Base-by-base conservation (phyloP, 176 grass and related monocot species). In the Oryza meridionalis region DNA sequence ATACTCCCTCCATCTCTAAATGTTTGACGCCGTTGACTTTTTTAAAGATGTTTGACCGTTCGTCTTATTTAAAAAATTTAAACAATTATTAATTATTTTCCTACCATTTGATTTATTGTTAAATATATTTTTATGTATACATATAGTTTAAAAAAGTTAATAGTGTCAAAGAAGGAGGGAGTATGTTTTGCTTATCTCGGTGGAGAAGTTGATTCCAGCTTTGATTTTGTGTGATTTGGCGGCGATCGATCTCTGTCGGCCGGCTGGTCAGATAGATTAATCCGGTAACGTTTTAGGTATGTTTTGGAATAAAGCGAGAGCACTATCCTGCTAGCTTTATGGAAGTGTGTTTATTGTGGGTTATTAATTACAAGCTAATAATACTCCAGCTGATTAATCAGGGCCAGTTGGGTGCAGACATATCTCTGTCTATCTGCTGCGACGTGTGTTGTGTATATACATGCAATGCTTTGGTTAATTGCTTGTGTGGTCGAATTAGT, bases 111-210 rank as follows among this genome's bases (percentile, higher is more conserved):
- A n/a, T n/a, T n/a, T n/a, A n/a, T n/a, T n/a, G n/a, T n/a, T n/a
- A n/a, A n/a, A n/a, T n/a, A n/a, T n/a, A n/a, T n/a, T n/a, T n/a
- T n/a, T n/a, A n/a, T n/a, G 2, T 42, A 8, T 10, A 46, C 31
- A 44, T 4, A 16, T 13, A n/a, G n/a, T n/a, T n/a, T n/a, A n/a
- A n/a, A n/a, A n/a, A n/a, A n/a, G n/a, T n/a, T n/a, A n/a, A n/a
- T n/a, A n/a, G n/a, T n/a, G n/a, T n/a, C n/a, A n/a, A n/a, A n/a
- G n/a, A n/a, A n/a, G n/a, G n/a, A n/a, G n/a, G n/a, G n/a, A n/a
- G n/a, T n/a, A 22, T 4, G 44, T 43, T 80, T 69, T 24, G 77
- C 44, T 72, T 79, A 65, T 85, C 76, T 49, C 13, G 19, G 83
- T 71, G 75, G 83, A 71, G 19, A 64, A 76, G 59, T 7, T 50